These are phyloP conservation scores for Butyriboletus loyo DNA, from an alignment of 768 basidiomycete genomes.

Conservation along the genomic window DNA sequence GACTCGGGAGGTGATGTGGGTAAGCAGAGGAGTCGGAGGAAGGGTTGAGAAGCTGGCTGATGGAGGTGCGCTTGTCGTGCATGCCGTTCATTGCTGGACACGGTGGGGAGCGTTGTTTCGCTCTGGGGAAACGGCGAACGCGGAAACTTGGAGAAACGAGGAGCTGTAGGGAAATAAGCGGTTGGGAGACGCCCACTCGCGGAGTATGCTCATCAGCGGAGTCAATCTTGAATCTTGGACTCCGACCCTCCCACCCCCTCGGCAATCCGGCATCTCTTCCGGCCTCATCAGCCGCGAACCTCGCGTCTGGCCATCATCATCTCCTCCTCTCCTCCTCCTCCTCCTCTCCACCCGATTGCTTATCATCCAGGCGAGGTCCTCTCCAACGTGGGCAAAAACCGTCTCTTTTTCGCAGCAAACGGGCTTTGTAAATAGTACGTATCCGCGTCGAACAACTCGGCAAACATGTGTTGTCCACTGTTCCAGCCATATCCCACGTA, in stretches of 20 bases:
- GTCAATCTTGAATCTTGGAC: slow-evolving; percentile 22
- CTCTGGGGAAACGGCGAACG: slow-evolving; percentile 3
- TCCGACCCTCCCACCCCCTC: slow-evolving; percentile 22
- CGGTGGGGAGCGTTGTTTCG: slow-evolving; percentile 14
- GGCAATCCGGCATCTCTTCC: slow-evolving; percentile 24
- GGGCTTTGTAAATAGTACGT: slow-evolving; percentile 14
- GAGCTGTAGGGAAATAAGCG: slow-evolving; percentile 27
- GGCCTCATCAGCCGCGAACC: slow-evolving; percentile 31
- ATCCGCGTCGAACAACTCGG: slow-evolving; percentile 2
- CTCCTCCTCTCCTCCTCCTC: background rate
- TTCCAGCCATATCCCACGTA: slow-evolving; percentile 15
- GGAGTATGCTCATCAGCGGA: slow-evolving; percentile 31
- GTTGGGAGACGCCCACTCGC: slow-evolving; percentile 32
- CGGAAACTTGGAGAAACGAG: slow-evolving; percentile 19
- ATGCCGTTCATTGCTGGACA: slow-evolving; percentile 37
- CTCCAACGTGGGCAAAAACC: background rate
- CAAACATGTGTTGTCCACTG: slow-evolving; percentile 14
- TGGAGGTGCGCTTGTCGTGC: slow-evolving; percentile 51
- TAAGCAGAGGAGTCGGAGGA: slow-evolving; percentile 39
- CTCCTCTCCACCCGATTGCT: background rate
- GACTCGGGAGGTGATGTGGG: slow-evolving; percentile 29
- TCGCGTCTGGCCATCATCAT: slow-evolving; percentile 1
- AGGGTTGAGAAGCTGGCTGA: slow-evolving; percentile 50
- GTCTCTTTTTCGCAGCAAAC: background rate
- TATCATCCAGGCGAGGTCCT: background rate